A percentile compares a stretch with the other conserved stretches of the same genome.
phyloP scores from a whole-genome alignment of 2,329 filamentous ascomycete genomes.

The Pyrenochaeta sp. region DNA sequence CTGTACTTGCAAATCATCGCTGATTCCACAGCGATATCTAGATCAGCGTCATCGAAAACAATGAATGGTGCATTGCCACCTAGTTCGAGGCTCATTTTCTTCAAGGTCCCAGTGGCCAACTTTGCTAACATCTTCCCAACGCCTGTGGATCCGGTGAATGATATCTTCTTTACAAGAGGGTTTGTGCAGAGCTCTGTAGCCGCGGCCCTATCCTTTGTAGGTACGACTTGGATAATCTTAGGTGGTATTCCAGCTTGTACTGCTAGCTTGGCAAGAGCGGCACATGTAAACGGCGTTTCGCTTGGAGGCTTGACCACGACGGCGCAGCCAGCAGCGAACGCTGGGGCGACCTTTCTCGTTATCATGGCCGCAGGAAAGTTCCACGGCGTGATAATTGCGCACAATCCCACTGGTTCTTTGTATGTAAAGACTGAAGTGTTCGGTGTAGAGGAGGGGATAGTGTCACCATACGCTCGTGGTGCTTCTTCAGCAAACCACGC shows the following conservation, averaged over 20 bases:
- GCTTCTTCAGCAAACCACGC: conserved; percentile 33
- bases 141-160: conserved; percentile 24
- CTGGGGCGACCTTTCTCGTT: conserved; percentile 38
- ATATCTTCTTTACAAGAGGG: conserved; percentile 22
- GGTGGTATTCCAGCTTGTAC: conserved; percentile 34
- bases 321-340: conserved; percentile 44
- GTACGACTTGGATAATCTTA: conserved; percentile 8
- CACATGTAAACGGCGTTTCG: conserved; percentile 36
- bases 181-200: conserved; percentile 4
- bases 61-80: conserved; percentile 30
- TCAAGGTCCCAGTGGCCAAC: conserved; percentile 14
- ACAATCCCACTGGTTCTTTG: conserved; percentile 37
- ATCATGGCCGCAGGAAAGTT: conserved; percentile 33
- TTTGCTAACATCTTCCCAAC: conserved; percentile 17
- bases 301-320: conserved; percentile 38
- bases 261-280: conserved; percentile 35
- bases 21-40: conserved; percentile 28
- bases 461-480: conserved; percentile 14
- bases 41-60: conserved; percentile 27
- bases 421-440: conserved; percentile 27
- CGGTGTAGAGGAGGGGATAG: neutral
- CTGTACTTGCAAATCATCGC: conserved; percentile 48
- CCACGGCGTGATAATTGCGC: conserved; percentile 35
- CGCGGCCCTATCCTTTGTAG: neutral
- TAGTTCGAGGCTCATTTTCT: conserved; percentile 18